phyloP scores from a whole-genome alignment of 331 rosid genomes.

The Pyrus hybrid region DNA sequence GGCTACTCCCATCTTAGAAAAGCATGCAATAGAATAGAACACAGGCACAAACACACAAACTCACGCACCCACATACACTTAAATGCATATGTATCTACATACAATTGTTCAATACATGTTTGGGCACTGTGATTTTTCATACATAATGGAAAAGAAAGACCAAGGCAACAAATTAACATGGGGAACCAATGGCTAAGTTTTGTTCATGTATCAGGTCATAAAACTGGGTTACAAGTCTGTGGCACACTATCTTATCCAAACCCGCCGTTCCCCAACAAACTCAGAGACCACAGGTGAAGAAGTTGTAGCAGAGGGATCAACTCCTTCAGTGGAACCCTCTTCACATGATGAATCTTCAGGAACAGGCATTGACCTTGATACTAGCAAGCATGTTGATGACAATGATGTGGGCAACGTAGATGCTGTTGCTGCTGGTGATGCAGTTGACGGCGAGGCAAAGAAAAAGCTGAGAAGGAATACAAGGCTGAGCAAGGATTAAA shows the following conservation, averaged over 20 bases:
- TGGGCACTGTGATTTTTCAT: not conserved
- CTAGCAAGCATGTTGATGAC: not conserved
- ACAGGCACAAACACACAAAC: not conserved
- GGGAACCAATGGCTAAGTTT: conserved; percentile 10
- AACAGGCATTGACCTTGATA: not conserved
- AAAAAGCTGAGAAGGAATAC: not conserved
- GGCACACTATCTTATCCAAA: conserved; percentile 79
- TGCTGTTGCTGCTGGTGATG: not conserved
- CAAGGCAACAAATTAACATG: not conserved
- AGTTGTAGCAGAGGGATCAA: conserved; percentile 15
- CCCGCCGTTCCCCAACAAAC: conserved; percentile 11
- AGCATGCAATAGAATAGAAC: not conserved
- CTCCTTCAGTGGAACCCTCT: not conserved
- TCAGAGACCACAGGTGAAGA: conserved; percentile 24
- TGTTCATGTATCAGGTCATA: conserved; percentile 28
- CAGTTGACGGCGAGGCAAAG: not conserved
- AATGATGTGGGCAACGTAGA: not conserved
- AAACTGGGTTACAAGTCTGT: conserved; percentile 77
- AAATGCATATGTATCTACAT: not conserved
- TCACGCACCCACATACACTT: not conserved
- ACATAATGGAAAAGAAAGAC: not conserved
- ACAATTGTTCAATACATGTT: not conserved
- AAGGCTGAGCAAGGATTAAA: not conserved
- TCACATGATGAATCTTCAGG: not conserved
- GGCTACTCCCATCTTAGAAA: not conserved